Evolutionary conservation across 805 yeast species (phyloP).

Genomic region (Candida parachauliodes): DNA sequence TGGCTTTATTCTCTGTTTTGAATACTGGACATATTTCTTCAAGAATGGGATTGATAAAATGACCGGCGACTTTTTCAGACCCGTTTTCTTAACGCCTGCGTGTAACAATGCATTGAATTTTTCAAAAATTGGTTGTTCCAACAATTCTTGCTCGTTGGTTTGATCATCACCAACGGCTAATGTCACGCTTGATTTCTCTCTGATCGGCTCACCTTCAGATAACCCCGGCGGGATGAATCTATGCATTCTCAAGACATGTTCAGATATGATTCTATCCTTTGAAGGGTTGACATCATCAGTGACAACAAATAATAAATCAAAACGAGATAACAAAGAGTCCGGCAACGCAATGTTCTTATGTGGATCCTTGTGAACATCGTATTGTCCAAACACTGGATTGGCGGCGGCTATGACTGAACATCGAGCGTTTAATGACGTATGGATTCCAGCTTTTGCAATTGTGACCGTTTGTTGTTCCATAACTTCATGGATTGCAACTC

Average conservation of each 20-base stretch:
- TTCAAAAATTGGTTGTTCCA: slow-evolving; percentile 68
- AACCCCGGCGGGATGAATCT: slow-evolving; percentile 84
- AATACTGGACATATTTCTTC: slow-evolving; percentile 90
- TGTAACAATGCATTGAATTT: slow-evolving; percentile 79
- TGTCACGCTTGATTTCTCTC: slow-evolving; percentile 68
- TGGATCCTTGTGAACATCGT: slow-evolving; percentile 93
- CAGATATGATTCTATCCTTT: slow-evolving; percentile 83
- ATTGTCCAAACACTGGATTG: slow-evolving; percentile 94
- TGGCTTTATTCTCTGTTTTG: slow-evolving; percentile 84
- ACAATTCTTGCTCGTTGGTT: slow-evolving; percentile 38
- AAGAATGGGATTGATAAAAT: slow-evolving; percentile 74
- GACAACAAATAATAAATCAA: slow-evolving; percentile 90
- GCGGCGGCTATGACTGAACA: slow-evolving; percentile 98
- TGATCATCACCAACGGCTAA: slow-evolving; percentile 76
- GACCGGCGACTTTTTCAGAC: slow-evolving; percentile 21
- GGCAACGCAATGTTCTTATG: slow-evolving; percentile 96
- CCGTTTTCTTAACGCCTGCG: slow-evolving; percentile 55
- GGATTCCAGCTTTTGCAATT: slow-evolving; percentile 97
- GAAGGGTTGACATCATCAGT: slow-evolving; percentile 90
- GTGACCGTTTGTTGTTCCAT: slow-evolving; percentile 99
- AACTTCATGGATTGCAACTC: slow-evolving; percentile 98
- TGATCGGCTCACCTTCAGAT: slow-evolving; percentile 88
- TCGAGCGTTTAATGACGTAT: slow-evolving; percentile 92
- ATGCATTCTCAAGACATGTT: slow-evolving; percentile 93
- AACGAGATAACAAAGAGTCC: slow-evolving; percentile 93